Base-by-base conservation (phyloP, 2,329 filamentous ascomycete genomes). In the Albophoma yamanashiensis region DNA sequence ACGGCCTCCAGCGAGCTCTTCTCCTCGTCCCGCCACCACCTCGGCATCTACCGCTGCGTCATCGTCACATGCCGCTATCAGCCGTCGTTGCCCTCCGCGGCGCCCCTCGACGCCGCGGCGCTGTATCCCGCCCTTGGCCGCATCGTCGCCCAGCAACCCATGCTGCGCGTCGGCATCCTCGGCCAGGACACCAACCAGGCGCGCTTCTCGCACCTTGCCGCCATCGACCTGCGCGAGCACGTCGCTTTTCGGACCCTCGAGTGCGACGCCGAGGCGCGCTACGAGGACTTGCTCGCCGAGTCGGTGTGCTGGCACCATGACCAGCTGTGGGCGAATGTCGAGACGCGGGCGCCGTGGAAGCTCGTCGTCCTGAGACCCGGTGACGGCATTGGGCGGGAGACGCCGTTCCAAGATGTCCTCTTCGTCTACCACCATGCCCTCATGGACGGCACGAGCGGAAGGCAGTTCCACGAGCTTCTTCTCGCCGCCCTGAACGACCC, bases 401-500 rank as follows among this genome's bases (percentile, higher is more conserved):
- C 56, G 1, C 55, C 66, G 5, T 65, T 70, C 7, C 64, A 76
- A 40, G 75, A 82, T 56, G 61, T 82, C 15, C 63, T 77, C 7
- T 81, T 84, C 63, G 72, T 75, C 6, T 80, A 73, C 40, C 82
- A 85, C 62, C 82, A 85, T 63, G 73, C 75, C 0, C 70, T 85
- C 22, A 74, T 75, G 31, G 83, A 85, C 63, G 83, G 83, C 1
- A 71, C 75, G 15, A 77, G 78, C 63, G 78, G 76, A 0, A 69
- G 71, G 36, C 65, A 75, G 2, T 83, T 86, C 63, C 82, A 85
- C 62, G 68, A 73, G 38, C 70, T 73, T 1, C 68, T 85, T 0
- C 72, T 80, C 4, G 64, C 69, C 3, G 74, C 79, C 4, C 70
- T 84, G 2, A 75, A 74, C 60, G 58, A 61, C 17, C 60, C 31